Conservation (phyloP, 176 grass and related monocot species). For the Phoenix dactylifera region DNA sequence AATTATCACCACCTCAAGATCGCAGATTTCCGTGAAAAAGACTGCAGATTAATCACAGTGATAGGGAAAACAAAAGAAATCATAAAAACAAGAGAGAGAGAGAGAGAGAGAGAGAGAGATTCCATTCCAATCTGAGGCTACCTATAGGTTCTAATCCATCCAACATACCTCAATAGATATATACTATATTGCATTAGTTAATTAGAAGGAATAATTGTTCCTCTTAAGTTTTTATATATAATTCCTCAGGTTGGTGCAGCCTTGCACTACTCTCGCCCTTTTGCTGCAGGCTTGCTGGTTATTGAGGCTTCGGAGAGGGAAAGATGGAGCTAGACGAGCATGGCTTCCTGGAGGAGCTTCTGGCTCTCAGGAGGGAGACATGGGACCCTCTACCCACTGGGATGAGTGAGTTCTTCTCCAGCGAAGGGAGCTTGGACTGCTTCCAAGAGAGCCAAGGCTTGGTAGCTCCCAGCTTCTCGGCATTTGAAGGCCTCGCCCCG, state of each 20-base stretch:
- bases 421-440: conserved; percentile 49
- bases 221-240: conserved; percentile 26
- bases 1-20: not conserved
- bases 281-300: not conserved
- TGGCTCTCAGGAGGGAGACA: conserved; percentile 56
- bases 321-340: conserved; percentile 86
- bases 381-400: conserved; percentile 39
- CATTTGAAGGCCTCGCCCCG: conserved; percentile 18
- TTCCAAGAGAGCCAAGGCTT: conserved; percentile 44
- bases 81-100: not conserved
- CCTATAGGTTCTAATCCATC: conserved; percentile 1
- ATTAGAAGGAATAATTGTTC: conserved; percentile 68
- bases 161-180: conserved; percentile 13
- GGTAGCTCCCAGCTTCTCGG: conserved; percentile 53
- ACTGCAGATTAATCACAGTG: not conserved
- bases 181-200: conserved; percentile 24
- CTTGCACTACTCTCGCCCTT: not conserved
- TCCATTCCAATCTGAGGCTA: conserved; percentile 9
- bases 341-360: conserved; percentile 81
- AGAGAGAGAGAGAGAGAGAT: conserved; percentile 19
- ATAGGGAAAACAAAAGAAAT: not conserved
- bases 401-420: conserved; percentile 77
- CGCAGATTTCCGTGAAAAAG: conserved; percentile 9
- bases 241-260: conserved; percentile 1
- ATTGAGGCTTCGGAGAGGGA: not conserved